Conservation (phyloP, 108 stramenopile species). For the Stephanodiscus minutulus region DNA sequence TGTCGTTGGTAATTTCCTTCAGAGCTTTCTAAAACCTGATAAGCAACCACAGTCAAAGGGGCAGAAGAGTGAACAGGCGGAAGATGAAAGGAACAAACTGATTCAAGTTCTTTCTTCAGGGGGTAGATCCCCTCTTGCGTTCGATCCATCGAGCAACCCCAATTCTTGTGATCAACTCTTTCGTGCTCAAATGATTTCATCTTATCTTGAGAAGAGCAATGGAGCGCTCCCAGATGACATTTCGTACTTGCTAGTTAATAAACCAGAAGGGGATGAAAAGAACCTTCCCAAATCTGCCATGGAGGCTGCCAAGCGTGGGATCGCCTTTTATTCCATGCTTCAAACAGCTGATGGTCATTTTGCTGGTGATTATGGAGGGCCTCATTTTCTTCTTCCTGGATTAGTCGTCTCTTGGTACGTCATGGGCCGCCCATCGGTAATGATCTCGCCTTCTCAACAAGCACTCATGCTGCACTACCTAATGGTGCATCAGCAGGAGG, state of each 20-base stretch:
- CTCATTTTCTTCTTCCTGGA: conserved; percentile 97
- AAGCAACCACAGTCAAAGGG: background rate
- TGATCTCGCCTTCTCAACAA: conserved; percentile 62
- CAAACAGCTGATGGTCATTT: conserved; percentile 92
- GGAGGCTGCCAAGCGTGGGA: conserved; percentile 68
- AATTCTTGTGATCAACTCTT: conserved; percentile 76
- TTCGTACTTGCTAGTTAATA: conserved; percentile 27
- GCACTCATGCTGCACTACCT: conserved; percentile 88
- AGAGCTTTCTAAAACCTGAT: conserved; percentile 15
- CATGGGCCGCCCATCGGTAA: conserved; percentile 67
- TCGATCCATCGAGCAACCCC: conserved; percentile 83
- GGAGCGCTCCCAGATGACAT: conserved; percentile 39
- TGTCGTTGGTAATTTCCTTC: conserved; percentile 10
- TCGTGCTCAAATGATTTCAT: conserved; percentile 78
- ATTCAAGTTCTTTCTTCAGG: conserved; percentile 61
- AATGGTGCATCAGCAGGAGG: conserved; percentile 92
- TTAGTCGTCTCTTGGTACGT: conserved; percentile 90
- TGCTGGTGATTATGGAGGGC: conserved; percentile 98
- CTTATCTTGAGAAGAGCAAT: conserved; percentile 52
- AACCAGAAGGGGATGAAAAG: conserved; percentile 10
- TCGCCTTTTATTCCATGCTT: conserved; percentile 83
- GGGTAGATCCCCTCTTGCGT: conserved; percentile 59
- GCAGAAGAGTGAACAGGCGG: background rate
- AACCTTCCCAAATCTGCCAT: conserved; percentile 44
- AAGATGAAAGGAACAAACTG: conserved; percentile 7